Percentiles rank a stretch among this genome's conserved stretches.
Conservation (phyloP, 1,139 yeast species). For the Pichia sp. region DNA sequence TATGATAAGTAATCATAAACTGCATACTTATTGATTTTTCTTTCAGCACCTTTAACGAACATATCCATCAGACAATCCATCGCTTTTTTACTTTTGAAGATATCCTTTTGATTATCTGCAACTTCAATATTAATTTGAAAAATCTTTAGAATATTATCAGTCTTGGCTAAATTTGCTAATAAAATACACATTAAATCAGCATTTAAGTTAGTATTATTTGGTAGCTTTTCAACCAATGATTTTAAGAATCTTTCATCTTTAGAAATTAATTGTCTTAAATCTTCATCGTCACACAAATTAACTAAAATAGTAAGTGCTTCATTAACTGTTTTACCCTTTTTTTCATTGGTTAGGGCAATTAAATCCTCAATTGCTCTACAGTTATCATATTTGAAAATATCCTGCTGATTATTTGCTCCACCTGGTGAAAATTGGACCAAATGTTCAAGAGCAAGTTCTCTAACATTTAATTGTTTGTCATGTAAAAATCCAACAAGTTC, state of each 20-base stretch:
- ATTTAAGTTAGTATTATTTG: slow-evolving; percentile 51
- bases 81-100: slow-evolving; percentile 53
- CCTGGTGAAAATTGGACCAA: slow-evolving; percentile 71
- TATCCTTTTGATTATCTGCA: slow-evolving; percentile 28
- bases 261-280: slow-evolving; percentile 58
- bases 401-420: slow-evolving; percentile 39
- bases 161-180: slow-evolving; percentile 78
- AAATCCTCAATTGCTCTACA: slow-evolving; percentile 71
- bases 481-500: slow-evolving; percentile 67
- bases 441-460: slow-evolving; percentile 79
- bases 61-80: slow-evolving; percentile 85
- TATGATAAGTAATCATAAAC: slow-evolving; percentile 78
- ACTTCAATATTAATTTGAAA: slow-evolving; percentile 43
- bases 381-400: slow-evolving; percentile 63
- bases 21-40: slow-evolving; percentile 64
- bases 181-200: slow-evolving; percentile 83
- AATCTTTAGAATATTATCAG: slow-evolving; percentile 50
- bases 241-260: slow-evolving; percentile 57
- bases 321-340: slow-evolving; percentile 39
- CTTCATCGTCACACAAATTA: slow-evolving; percentile 68
- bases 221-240: slow-evolving; percentile 47
- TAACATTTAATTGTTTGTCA: slow-evolving; percentile 74
- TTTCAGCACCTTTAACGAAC: slow-evolving; percentile 78
- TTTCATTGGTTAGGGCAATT: slow-evolving; percentile 45
- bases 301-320: slow-evolving; percentile 76